Conservation (phyloP, 202 grass and related monocot species). For the Carex arenaria region DNA sequence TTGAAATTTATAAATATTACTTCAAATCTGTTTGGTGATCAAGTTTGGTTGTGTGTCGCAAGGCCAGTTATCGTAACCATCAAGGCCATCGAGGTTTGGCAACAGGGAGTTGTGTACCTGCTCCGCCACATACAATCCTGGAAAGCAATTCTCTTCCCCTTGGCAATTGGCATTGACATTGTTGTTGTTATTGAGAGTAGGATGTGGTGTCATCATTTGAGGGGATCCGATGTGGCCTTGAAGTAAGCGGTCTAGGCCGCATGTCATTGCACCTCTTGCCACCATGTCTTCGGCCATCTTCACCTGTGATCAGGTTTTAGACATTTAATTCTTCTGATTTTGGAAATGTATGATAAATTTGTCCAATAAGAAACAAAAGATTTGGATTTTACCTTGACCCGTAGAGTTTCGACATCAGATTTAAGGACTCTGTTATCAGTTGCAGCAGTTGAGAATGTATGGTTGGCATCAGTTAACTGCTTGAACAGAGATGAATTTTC, state of each 20-base stretch:
- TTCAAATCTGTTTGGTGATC: slow-evolving; percentile 24
- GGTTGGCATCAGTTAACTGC: slow-evolving; percentile 55
- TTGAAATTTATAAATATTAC: neutral
- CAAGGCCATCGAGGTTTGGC: slow-evolving; percentile 32
- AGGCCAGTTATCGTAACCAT: slow-evolving; percentile 33
- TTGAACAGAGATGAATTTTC: slow-evolving; percentile 64
- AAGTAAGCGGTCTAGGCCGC: slow-evolving; percentile 49
- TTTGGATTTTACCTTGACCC: slow-evolving; percentile 50
- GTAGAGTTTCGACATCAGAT: slow-evolving; percentile 68
- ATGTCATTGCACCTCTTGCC: slow-evolving; percentile 46
- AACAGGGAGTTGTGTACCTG: slow-evolving; percentile 44
- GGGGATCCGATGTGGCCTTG: slow-evolving; percentile 46
- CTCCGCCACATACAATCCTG: slow-evolving; percentile 23
- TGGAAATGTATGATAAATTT: too few species aligned
- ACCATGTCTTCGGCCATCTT: slow-evolving; percentile 93
- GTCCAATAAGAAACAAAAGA: neutral
- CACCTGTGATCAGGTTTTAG: slow-evolving; percentile 39
- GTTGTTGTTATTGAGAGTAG: slow-evolving; percentile 21
- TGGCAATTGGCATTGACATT: slow-evolving; percentile 37
- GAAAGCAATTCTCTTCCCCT: slow-evolving; percentile 29
- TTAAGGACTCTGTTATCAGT: slow-evolving; percentile 84
- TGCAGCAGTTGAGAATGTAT: slow-evolving; percentile 59
- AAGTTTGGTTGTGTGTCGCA: slow-evolving; percentile 19
- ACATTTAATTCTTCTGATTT: neutral
- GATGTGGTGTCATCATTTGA: slow-evolving; percentile 45